Evolutionary conservation across 768 basidiomycete species (phyloP), one percentile per base, ranked within the genome.

Genomic region (Leucosporidium scottii): DNA sequence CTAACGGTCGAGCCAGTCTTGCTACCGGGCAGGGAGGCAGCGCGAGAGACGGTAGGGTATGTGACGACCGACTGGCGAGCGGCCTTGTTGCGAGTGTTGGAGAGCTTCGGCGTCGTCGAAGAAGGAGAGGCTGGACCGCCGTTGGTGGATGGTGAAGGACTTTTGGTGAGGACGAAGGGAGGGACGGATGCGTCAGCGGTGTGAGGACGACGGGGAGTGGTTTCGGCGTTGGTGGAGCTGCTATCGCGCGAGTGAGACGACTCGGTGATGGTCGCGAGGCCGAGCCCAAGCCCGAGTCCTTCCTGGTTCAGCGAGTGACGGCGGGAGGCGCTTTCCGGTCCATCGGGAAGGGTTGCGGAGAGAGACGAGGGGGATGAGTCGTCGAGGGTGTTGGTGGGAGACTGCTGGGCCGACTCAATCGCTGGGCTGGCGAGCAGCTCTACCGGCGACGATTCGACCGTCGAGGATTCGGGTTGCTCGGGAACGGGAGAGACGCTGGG

Each of bases 211-310:
- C 25, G 49, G 4, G 36, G 17, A 31, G 18, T 7, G 20, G 18
- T 9, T 12, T 51, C 34, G 13, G 53, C 15, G n/a, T 25, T 34
- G 4, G 31, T 13, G 28, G 55, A n/a, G 44, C 27, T 48, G 10
- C 15, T 6, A 1, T 70, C 69, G n/a, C 61, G 36, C 23, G 65
- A 63, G n/a, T 56, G 65, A 20, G 27, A 3, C 17, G 61, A 23
- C 44, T 66, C 65, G 34, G 28, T 23, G 51, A 66, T 66, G 23
- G 65, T 55, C 6, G 27, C 39, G 53, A 66, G 59, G 21, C 60
- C 60, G 48, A 61, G 60, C 8, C 54, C 60, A 23, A 61, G 4
- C n/a, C 50, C 59, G 1, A 44, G 39, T 44, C 39, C 39, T 44
- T 44, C 39, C 15, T 44, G 39, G 39, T 44, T 44, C 39, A 44